Evolutionary conservation across 768 basidiomycete genomes (phyloP).

Genomic region (Heimioporus sp.): DNA sequence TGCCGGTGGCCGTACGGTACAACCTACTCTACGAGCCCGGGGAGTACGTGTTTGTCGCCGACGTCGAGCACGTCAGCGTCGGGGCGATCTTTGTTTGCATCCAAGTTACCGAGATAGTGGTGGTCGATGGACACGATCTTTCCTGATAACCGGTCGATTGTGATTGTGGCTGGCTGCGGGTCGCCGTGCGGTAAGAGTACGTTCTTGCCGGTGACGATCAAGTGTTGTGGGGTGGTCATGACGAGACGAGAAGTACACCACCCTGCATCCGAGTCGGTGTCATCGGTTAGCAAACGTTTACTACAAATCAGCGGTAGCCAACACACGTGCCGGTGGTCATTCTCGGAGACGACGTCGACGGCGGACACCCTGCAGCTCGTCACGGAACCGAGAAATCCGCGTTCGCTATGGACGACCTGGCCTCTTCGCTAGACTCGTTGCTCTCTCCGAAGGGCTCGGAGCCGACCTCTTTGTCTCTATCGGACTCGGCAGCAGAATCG

Average conservation of each 20-base stretch:
- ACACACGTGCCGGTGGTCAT: conserved; percentile 12
- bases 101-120: conserved; percentile 30
- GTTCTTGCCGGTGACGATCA: conserved; percentile 52
- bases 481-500: conserved; percentile 50
- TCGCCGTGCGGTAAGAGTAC: conserved; percentile 53
- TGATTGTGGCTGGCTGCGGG: conserved; percentile 64
- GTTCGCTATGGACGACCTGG: conserved; percentile 9
- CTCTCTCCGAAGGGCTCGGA: conserved; percentile 46
- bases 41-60: conserved; percentile 59
- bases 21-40: conserved; percentile 75
- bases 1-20: not conserved
- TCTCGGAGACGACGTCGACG: conserved; percentile 3
- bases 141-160: conserved; percentile 54
- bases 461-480: conserved; percentile 28
- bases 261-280: too few relatives aligned
- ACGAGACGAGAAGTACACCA: not conserved
- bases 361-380: not conserved
- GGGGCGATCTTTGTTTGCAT: conserved; percentile 21
- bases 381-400: conserved; percentile 11
- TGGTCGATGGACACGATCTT: conserved; percentile 53
- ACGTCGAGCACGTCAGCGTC: conserved; percentile 50
- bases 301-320: not conserved
- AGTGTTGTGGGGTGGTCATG: conserved; percentile 13
- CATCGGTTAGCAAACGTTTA: not conserved
- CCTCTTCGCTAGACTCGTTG: conserved; percentile 41